Percentiles rank a stretch among this genome's conserved stretches.
Evolutionary conservation across 768 basidiomycete species (phyloP).

Genomic region (Boletus patriciae): DNA sequence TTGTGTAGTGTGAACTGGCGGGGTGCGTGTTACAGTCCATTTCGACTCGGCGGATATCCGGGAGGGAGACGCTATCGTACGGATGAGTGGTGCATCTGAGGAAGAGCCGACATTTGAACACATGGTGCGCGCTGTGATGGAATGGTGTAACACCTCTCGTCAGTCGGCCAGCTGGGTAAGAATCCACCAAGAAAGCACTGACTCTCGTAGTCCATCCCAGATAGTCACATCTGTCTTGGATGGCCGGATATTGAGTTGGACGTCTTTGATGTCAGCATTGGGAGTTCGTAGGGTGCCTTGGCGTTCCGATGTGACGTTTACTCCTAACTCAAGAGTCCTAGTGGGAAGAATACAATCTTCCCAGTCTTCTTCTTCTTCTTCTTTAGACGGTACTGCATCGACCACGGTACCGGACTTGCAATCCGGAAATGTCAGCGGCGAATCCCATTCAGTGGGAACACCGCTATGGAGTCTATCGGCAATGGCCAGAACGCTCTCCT

Average conservation of each 20-base stretch:
- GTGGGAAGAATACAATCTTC: not conserved
- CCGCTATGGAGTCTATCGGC: slow-evolving; percentile 5
- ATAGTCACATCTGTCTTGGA: slow-evolving; percentile 21
- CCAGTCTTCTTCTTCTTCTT: not conserved
- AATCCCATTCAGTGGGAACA: not conserved
- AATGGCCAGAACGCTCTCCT: not conserved
- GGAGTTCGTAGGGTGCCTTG: not conserved
- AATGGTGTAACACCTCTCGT: not conserved
- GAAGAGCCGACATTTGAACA: slow-evolving; percentile 27
- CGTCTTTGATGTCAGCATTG: slow-evolving; percentile 2
- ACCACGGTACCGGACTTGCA: not conserved
- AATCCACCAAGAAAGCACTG: not conserved
- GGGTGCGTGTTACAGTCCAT: slow-evolving; percentile 22
- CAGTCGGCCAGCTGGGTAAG: not conserved
- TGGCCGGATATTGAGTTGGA: slow-evolving; percentile 16
- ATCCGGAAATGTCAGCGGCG: not conserved
- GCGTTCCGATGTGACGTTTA: not conserved
- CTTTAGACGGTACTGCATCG: not conserved
- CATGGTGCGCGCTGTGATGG: slow-evolving; percentile 14
- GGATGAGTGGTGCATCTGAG: slow-evolving; percentile 18
- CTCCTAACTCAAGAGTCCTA: not conserved
- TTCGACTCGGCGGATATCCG: slow-evolving; percentile 17
- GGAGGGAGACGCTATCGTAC: slow-evolving; percentile 8
- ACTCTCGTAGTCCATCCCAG: slow-evolving; percentile 27
- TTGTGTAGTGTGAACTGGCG: not conserved